Evolutionary conservation across 108 stramenopile genomes (phyloP).

Genomic region (Nitzschia palea): DNA sequence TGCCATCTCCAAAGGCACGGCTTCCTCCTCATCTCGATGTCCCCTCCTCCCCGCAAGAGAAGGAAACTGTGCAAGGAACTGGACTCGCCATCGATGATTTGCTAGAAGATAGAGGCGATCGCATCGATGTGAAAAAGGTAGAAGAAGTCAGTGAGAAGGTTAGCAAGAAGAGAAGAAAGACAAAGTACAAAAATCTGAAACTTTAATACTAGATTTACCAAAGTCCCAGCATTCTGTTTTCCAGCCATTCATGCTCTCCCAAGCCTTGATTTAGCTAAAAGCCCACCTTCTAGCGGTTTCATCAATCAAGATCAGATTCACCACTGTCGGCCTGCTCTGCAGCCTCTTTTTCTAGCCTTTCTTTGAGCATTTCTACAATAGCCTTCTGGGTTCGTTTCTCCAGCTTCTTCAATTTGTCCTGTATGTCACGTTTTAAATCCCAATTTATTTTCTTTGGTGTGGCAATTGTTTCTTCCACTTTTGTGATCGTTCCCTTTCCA

Average conservation of each 20-base stretch:
- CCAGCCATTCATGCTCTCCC: background rate
- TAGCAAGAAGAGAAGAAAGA: slow-evolving; percentile 31
- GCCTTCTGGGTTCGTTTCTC: slow-evolving; percentile 76
- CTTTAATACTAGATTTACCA: no score
- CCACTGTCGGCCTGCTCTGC: slow-evolving; percentile 33
- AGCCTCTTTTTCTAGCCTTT: slow-evolving; percentile 72
- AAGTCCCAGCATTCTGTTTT: background rate
- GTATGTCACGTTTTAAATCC: slow-evolving; percentile 86
- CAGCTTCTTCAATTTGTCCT: slow-evolving; percentile 64
- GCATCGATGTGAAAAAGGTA: no score
- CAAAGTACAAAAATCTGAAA: slow-evolving; percentile 36
- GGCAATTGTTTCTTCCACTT: background rate
- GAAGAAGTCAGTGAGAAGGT: background rate
- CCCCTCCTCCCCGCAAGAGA: background rate
- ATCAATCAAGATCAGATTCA: slow-evolving; percentile 47
- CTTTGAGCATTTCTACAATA: slow-evolving; percentile 70
- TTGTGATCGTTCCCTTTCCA: background rate
- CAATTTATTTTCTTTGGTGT: slow-evolving; percentile 81
- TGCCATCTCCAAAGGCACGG: slow-evolving; percentile 22
- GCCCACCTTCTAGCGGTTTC: no score
- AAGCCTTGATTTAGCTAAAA: background rate
- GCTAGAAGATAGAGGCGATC: slow-evolving; percentile 13
- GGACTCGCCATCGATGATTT: slow-evolving; percentile 42
- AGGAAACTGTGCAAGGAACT: slow-evolving; percentile 4
- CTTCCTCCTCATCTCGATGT: slow-evolving; percentile 17